A percentile compares a stretch with the other conserved stretches of the same genome.
Evolutionary conservation across 306 rosid genomes (phyloP).

Genomic region (Luffa aegyptiaca): DNA sequence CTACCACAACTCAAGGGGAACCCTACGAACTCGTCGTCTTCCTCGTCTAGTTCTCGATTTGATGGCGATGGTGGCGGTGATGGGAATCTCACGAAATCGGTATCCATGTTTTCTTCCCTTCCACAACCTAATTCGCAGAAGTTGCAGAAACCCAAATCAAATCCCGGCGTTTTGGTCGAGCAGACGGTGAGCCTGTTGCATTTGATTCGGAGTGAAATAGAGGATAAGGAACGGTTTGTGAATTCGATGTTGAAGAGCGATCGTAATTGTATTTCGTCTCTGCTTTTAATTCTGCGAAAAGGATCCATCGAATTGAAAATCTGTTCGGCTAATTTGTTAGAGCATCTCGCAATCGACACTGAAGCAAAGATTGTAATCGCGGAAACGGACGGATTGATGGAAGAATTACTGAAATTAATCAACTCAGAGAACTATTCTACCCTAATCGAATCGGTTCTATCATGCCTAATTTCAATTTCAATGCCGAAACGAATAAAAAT

Average conservation of each 20-base stretch:
- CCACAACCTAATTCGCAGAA: conserved; percentile 51
- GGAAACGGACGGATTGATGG: conserved; percentile 44
- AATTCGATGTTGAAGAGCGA: conserved; percentile 27
- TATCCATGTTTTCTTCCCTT: conserved; percentile 21
- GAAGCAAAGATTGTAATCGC: conserved; percentile 58
- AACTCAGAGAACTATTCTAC: conserved; percentile 33
- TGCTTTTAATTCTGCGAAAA: conserved; percentile 38
- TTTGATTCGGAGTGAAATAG: conserved; percentile 28
- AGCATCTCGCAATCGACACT: conserved; percentile 30
- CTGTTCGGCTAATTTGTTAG: conserved; percentile 46
- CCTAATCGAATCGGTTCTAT: conserved; percentile 41
- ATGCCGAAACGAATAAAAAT: conserved; percentile 36
- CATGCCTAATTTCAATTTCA: conserved; percentile 50
- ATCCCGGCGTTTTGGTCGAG: conserved; percentile 27
- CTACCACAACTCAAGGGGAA: conserved; percentile 46
- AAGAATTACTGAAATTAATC: conserved; percentile 35
- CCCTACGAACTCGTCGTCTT: not conserved
- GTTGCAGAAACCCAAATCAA: conserved; percentile 12
- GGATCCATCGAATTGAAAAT: conserved; percentile 37
- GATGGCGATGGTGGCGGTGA: not conserved
- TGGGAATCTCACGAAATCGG: not conserved
- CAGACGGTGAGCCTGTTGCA: conserved; percentile 35
- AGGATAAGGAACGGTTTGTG: conserved; percentile 23
- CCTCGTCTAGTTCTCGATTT: not conserved
- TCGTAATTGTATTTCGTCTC: conserved; percentile 31